A percentile compares a stretch with the other conserved stretches of the same genome.
Evolutionary conservation across 768 basidiomycete genomes (phyloP).

Genomic region (Leccinum ochraceum): DNA sequence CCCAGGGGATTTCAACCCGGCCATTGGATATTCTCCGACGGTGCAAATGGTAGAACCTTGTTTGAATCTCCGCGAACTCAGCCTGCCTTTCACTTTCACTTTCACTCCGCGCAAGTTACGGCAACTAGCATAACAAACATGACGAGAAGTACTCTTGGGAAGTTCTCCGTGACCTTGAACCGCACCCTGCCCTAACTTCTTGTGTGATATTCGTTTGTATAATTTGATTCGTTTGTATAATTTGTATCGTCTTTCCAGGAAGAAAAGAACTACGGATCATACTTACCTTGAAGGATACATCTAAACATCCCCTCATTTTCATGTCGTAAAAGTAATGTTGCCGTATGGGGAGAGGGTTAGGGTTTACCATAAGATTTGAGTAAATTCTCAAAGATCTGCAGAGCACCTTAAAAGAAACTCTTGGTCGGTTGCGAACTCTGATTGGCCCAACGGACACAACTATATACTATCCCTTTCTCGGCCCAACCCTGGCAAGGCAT

Average conservation of each 20-base stretch:
- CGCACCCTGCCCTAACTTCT: background rate
- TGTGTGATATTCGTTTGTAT: background rate
- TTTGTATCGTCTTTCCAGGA: background rate
- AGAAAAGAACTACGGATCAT: background rate
- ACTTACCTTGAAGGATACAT: background rate
- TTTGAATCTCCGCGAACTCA: conserved; percentile 30
- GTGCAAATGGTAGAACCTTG: background rate
- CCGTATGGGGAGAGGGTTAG: background rate
- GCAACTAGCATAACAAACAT: conserved; percentile 2
- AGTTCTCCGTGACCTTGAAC: background rate
- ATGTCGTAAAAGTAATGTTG: background rate
- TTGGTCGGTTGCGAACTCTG: background rate
- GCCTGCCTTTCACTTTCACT: background rate
- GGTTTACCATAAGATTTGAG: background rate
- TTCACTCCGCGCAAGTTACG: conserved; percentile 16
- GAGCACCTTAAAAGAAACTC: background rate
- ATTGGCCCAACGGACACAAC: background rate
- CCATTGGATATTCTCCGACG: no score
- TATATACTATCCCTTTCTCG: background rate
- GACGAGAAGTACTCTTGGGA: background rate
- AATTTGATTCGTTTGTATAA: background rate
- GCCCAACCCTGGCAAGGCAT: background rate
- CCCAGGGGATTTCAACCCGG: conserved; percentile 43
- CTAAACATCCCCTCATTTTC: background rate
- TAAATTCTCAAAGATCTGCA: background rate